phyloP scores from a whole-genome alignment of 2,329 filamentous ascomycete species.

The Monilinia fructigena region DNA sequence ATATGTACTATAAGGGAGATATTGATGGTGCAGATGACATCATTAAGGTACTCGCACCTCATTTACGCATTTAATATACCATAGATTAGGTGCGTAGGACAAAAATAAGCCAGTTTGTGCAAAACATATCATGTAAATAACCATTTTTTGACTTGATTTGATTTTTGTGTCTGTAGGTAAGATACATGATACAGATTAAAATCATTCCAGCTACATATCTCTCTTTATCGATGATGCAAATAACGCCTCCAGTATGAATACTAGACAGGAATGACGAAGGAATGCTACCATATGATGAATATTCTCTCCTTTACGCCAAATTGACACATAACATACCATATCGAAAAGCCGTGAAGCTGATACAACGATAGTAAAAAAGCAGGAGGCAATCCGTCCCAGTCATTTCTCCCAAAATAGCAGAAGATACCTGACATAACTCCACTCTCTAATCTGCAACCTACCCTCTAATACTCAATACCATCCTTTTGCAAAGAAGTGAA shows the following conservation, averaged over 20 bases:
- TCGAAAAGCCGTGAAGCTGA: neutral
- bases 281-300: constrained; percentile 1
- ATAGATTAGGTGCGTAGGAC: neutral
- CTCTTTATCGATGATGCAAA: constrained; percentile 11
- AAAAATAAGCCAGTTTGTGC: neutral
- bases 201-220: constrained; percentile 4
- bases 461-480: constrained; percentile 4
- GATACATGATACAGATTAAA: constrained; percentile 10
- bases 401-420: neutral
- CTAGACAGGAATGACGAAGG: neutral
- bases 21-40: constrained; percentile 6
- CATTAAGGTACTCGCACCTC: neutral
- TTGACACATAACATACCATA: constrained; percentile 4
- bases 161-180: constrained; percentile 3
- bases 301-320: constrained; percentile 12
- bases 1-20: neutral
- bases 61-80: neutral
- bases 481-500: constrained; percentile 1
- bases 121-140: neutral
- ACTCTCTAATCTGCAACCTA: constrained; percentile 8
- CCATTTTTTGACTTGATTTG: neutral
- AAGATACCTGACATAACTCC: constrained; percentile 10
- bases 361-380: neutral
- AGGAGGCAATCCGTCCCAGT: neutral
- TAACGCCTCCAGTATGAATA: neutral